Base-by-base conservation (phyloP, 306 rosid genomes). In the Casuarina equisetifolia region DNA sequence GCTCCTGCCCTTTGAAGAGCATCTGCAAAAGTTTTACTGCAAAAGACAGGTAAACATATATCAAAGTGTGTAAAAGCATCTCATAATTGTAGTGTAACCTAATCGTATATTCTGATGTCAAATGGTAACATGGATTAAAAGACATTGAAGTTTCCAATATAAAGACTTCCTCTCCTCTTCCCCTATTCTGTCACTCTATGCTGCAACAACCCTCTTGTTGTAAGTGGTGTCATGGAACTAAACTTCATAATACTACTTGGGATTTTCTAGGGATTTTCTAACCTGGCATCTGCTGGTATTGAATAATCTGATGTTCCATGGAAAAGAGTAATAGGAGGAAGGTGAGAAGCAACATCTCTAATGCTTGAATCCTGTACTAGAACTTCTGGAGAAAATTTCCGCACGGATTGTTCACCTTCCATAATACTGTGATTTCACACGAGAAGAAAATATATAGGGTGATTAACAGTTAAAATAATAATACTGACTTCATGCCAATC, bases 251-350 rank as follows among this genome's bases (percentile, higher is more conserved):
- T 48, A 48, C 51, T 13, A 48, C 15, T 1, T 48, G 32, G 32
- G 32, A 25, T 25, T 25, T 63, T 72, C 69, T 68, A 54, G 42
- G 62, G 50, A 20, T 46, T 49, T n/a, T 77, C 90, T 81, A 84
- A 94, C 99, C 97, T 95, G 78, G 96, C 86, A 80, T 83, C 85
- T 61, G 94, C 74, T 73, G 99, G 97, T 78, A 95, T 89, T 70
- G 97, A 92, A 86, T 82, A 87, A 85, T 95, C 99, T n/a, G 69
- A 88, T 53, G 89, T 89, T 84, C 99, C 99, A 79, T 95, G 99
- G 80, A 89, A 91, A 76, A 95, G 87, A 78, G 80, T 55, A 63
- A 95, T 72, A 42, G 87, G 90, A 74, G 99, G 97, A 83, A 95
- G 81, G 58, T 79, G 79, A 80, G 89, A 86, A 84, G 85, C 80